Conservation (phyloP, 148 eudicot genomes). For the Hydrangea macrophylla region DNA sequence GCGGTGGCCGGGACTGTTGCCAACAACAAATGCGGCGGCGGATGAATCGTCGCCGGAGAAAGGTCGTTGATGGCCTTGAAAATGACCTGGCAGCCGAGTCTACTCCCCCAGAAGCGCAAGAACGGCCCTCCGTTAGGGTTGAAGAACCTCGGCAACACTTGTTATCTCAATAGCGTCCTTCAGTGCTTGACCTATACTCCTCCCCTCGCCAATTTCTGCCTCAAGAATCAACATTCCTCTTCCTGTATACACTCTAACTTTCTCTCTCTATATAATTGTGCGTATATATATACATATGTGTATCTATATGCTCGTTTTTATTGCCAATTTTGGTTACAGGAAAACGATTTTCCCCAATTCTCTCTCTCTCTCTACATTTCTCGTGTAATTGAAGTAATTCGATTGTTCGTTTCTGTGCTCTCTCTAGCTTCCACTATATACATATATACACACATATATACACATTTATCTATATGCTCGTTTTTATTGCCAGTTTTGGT, state of each 20-base stretch:
- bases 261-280: neutral
- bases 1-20: slow-evolving; percentile 16
- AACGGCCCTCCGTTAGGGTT: slow-evolving; percentile 79
- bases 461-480: too few relatives aligned
- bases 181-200: slow-evolving; percentile 98
- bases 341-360: slow-evolving; percentile 10
- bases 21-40: slow-evolving; percentile 19
- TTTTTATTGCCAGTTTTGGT: too few relatives aligned
- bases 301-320: neutral
- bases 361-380: neutral
- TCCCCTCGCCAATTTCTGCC: slow-evolving; percentile 94
- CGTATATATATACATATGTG: neutral
- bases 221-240: slow-evolving; percentile 54
- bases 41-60: neutral
- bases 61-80: slow-evolving; percentile 63
- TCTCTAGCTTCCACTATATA: too few relatives aligned
- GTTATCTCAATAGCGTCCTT: slow-evolving; percentile 89
- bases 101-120: slow-evolving; percentile 47
- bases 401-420: too few relatives aligned
- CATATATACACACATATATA: too few relatives aligned
- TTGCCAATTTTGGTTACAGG: neutral
- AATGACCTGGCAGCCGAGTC: slow-evolving; percentile 77
- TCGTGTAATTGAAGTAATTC: neutral
- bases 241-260: slow-evolving; percentile 36
- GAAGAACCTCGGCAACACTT: slow-evolving; percentile 78